A percentile compares a stretch with the other conserved stretches of the same genome.
These are phyloP conservation scores for Exophiala calicioides DNA, from an alignment of 2,329 filamentous ascomycete species.

Conservation along the genomic window DNA sequence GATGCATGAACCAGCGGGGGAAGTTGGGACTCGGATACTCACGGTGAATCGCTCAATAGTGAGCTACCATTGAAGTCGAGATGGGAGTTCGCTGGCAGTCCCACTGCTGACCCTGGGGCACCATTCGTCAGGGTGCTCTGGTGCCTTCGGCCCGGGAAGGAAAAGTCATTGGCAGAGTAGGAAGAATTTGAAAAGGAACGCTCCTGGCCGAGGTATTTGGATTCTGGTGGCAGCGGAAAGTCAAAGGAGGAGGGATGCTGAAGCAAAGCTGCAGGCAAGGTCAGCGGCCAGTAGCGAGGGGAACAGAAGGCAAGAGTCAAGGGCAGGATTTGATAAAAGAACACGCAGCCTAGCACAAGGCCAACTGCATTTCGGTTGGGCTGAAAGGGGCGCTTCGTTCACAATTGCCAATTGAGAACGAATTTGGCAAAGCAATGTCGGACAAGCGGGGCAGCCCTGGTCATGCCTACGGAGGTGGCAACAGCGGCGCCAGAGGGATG, in stretches of 20 bases:
- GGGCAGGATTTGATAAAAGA: slow-evolving; percentile 27
- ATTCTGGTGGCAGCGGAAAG: slow-evolving; percentile 41
- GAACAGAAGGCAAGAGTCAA: slow-evolving; percentile 13
- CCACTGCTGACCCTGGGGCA: slow-evolving; percentile 17
- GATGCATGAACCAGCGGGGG: slow-evolving; percentile 14
- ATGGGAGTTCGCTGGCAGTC: slow-evolving; percentile 23
- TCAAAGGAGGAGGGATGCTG: slow-evolving; percentile 43
- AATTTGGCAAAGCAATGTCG: slow-evolving; percentile 27
- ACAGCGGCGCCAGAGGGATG: slow-evolving; percentile 15
- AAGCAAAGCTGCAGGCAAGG: slow-evolving; percentile 36
- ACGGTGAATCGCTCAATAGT: slow-evolving; percentile 26
- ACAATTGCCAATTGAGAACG: slow-evolving; percentile 25
- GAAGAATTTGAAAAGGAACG: slow-evolving; percentile 38
- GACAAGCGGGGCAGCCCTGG: slow-evolving; percentile 30
- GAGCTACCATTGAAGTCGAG: slow-evolving; percentile 25
- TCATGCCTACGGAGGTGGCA: slow-evolving; percentile 24
- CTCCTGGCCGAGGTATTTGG: slow-evolving; percentile 42
- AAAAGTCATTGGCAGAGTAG: slow-evolving; percentile 28
- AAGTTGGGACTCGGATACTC: slow-evolving; percentile 21
- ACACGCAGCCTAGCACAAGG: slow-evolving; percentile 26
- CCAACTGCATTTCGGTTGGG: slow-evolving; percentile 24
- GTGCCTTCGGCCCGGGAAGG: slow-evolving; percentile 18
- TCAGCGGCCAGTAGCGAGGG: slow-evolving; percentile 32
- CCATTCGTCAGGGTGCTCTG: slow-evolving; percentile 23
- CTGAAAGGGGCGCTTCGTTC: slow-evolving; percentile 18